phyloP scores from a whole-genome alignment of 805 yeast species.

The Metschnikowia peoriensis region DNA sequence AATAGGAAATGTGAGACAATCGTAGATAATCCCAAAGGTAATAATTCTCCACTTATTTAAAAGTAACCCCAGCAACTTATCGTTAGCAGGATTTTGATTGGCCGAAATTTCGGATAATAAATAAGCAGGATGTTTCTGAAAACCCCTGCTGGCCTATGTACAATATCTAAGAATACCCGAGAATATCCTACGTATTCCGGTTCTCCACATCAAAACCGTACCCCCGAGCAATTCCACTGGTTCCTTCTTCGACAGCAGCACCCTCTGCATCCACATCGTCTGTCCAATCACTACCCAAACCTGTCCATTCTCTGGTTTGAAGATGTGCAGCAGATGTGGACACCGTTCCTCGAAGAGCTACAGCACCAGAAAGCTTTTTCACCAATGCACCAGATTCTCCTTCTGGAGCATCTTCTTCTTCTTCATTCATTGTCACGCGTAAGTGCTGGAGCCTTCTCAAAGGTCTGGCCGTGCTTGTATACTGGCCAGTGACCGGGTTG shows the following conservation, averaged over 20 bases:
- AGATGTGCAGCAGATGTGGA: constrained; percentile 84
- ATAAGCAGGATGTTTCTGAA: too few relatives aligned
- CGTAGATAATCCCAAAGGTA: too few relatives aligned
- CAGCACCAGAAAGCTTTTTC: constrained; percentile 53
- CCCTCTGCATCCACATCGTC: constrained; percentile 49
- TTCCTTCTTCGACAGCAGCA: constrained; percentile 79
- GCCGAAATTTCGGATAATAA: too few relatives aligned
- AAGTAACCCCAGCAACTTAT: too few relatives aligned
- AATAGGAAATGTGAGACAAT: too few relatives aligned
- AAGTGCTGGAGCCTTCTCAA: constrained; percentile 64
- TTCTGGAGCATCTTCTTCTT: constrained; percentile 7
- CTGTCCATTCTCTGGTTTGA: constrained; percentile 79
- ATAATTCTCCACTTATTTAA: too few relatives aligned
- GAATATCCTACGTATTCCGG: neutral
- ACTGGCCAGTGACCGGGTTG: constrained; percentile 83
- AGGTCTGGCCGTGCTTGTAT: constrained; percentile 70
- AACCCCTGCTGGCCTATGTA: too few relatives aligned
- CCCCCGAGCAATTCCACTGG: constrained; percentile 87
- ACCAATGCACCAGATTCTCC: constrained; percentile 44
- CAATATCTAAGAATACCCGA: too few relatives aligned
- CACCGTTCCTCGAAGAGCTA: constrained; percentile 71
- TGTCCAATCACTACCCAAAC: constrained; percentile 81
- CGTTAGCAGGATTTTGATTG: too few relatives aligned
- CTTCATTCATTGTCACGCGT: constrained; percentile 47
- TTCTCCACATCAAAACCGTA: constrained; percentile 45